phyloP scores from a whole-genome alignment of 2,329 filamentous ascomycete genomes.

The Xylaria sp. region DNA sequence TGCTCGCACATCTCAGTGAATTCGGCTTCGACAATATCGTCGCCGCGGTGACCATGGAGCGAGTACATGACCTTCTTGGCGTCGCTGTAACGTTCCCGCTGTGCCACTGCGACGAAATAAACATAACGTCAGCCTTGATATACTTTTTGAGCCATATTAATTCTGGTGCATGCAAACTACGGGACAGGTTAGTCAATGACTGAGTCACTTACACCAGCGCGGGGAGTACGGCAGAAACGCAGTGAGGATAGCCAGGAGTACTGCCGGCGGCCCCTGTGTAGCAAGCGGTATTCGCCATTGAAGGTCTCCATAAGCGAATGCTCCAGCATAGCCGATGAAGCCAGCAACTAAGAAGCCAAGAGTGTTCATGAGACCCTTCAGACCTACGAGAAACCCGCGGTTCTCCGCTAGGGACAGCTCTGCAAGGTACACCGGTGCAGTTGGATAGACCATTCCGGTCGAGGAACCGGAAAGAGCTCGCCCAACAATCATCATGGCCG shows the following conservation, averaged over 20 bases:
- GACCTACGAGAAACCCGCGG: constrained; percentile 47
- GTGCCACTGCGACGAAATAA: constrained; percentile 30
- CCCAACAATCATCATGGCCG: constrained; percentile 48
- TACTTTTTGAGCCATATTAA: neutral
- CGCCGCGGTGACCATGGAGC: constrained; percentile 43
- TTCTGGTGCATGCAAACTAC: neutral
- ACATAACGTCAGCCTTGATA: constrained; percentile 9
- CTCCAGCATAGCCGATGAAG: constrained; percentile 55
- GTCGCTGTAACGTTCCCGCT: constrained; percentile 44
- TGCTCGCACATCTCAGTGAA: constrained; percentile 44
- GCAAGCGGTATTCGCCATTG: constrained; percentile 53
- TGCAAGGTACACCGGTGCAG: constrained; percentile 45
- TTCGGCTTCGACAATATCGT: constrained; percentile 42
- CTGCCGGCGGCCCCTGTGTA: constrained; percentile 47
- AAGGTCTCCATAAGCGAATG: constrained; percentile 46
- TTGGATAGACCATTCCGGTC: constrained; percentile 43
- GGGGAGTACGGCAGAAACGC: constrained; percentile 46
- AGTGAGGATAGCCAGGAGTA: constrained; percentile 40
- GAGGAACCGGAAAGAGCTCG: constrained; percentile 44
- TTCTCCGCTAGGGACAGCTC: constrained; percentile 46
- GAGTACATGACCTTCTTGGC: constrained; percentile 43
- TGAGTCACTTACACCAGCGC: constrained; percentile 41
- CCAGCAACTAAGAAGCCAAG: constrained; percentile 54
- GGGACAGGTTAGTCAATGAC: neutral
- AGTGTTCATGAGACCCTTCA: constrained; percentile 52